A percentile compares a stretch with the other conserved stretches of the same genome.
phyloP scores from a whole-genome alignment of 2,329 filamentous ascomycete species.

The Thelonectria blattea region DNA sequence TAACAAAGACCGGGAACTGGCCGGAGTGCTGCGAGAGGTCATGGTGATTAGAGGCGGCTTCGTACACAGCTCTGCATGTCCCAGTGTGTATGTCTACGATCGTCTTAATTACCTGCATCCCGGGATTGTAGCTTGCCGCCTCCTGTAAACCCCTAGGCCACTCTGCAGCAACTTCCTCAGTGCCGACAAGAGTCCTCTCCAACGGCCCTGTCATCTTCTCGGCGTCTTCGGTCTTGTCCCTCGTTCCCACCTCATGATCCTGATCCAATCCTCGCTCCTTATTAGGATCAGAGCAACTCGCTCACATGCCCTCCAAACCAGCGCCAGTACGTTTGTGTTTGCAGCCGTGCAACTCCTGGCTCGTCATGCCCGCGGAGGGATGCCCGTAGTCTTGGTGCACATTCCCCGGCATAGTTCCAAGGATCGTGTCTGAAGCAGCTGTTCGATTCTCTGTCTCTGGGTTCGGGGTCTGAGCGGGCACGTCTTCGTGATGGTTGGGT shows the following conservation, averaged over 20 bases:
- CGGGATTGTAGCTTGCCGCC: no score
- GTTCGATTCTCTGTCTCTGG: constrained; percentile 36
- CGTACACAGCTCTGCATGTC: no score
- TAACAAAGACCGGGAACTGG: no score
- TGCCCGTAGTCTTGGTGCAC: constrained; percentile 53
- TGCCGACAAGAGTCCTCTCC: constrained; percentile 29
- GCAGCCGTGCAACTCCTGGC: constrained; percentile 48
- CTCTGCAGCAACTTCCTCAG: constrained; percentile 34
- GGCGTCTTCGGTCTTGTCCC: constrained; percentile 24
- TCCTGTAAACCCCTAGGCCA: constrained; percentile 4
- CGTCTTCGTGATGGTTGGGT: constrained; percentile 46
- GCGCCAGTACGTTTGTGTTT: constrained; percentile 45
- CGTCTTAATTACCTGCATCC: no score
- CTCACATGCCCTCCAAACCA: constrained; percentile 49
- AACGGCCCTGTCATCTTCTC: constrained; percentile 31
- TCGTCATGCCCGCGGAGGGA: constrained; percentile 51
- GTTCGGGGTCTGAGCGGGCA: constrained; percentile 45
- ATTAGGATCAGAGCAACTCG: constrained; percentile 39
- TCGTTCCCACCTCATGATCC: constrained; percentile 32
- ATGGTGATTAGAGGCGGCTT: no score
- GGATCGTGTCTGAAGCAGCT: constrained; percentile 46
- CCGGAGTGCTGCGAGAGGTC: no score
- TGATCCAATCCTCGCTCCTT: constrained; percentile 41
- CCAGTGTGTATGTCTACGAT: no score
- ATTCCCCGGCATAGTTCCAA: constrained; percentile 52